Conservation (phyloP, 495 filamentous ascomycete genomes). For the Xylaria acuta region DNA sequence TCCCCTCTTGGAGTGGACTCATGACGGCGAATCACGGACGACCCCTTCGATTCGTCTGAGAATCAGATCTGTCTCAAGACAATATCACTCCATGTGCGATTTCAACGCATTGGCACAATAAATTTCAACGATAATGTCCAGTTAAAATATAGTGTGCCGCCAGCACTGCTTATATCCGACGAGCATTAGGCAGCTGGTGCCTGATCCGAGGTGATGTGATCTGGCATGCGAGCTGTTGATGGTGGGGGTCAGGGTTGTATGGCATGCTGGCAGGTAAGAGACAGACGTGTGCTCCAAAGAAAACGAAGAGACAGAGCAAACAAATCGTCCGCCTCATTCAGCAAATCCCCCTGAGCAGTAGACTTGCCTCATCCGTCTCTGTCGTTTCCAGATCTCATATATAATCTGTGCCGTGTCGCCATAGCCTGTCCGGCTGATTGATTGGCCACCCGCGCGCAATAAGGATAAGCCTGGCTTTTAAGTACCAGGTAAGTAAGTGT, state of each 20-base stretch:
- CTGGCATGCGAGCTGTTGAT: slow-evolving; percentile 5
- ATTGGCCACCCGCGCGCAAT: slow-evolving; percentile 20
- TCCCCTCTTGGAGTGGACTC: slow-evolving; percentile 16
- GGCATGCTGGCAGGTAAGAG: neutral
- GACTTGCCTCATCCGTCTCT: neutral
- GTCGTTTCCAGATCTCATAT: neutral
- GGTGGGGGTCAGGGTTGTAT: slow-evolving; percentile 20
- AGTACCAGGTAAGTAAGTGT: neutral
- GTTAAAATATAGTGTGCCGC: neutral
- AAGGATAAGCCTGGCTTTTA: slow-evolving; percentile 1
- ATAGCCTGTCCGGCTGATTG: slow-evolving; percentile 18
- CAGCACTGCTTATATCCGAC: slow-evolving; percentile 16
- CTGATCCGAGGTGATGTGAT: slow-evolving; percentile 13
- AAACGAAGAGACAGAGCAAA: neutral
- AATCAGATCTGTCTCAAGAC: neutral
- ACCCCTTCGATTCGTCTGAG: neutral
- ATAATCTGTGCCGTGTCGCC: slow-evolving; percentile 20
- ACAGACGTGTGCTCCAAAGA: slow-evolving; percentile 3
- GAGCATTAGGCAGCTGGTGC: slow-evolving; percentile 16
- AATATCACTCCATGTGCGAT: neutral
- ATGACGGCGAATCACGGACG: slow-evolving; percentile 7
- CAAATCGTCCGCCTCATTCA: slow-evolving; percentile 2
- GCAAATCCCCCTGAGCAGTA: neutral
- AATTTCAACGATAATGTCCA: neutral
- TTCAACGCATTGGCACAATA: neutral